Conservation (phyloP, 257 asterid species). For the Primulina eburnea region DNA sequence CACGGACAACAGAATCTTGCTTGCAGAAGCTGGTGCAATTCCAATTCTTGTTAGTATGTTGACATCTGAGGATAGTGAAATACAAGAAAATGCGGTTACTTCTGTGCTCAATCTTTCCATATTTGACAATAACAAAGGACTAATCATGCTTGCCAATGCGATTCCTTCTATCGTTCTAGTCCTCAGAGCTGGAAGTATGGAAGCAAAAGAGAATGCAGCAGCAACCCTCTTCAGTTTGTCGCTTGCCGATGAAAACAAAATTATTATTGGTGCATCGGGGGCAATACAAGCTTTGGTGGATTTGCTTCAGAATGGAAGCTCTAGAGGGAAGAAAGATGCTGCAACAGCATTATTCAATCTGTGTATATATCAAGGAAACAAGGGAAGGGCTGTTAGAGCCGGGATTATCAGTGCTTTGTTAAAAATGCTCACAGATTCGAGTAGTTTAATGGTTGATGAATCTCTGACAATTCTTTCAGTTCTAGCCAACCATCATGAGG, state of each 20-base stretch:
- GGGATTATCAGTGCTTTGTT: slow-evolving; percentile 67
- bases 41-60: slow-evolving; percentile 66
- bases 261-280: slow-evolving; percentile 90
- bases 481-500: slow-evolving; percentile 80
- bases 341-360: slow-evolving; percentile 86
- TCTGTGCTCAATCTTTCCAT: slow-evolving; percentile 82
- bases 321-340: slow-evolving; percentile 91
- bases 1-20: slow-evolving; percentile 82
- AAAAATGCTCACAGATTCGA: slow-evolving; percentile 72
- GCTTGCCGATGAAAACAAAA: slow-evolving; percentile 80
- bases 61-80: slow-evolving; percentile 58
- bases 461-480: slow-evolving; percentile 83
- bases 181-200: slow-evolving; percentile 86
- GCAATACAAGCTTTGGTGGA: slow-evolving; percentile 85
- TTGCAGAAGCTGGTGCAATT: slow-evolving; percentile 90
- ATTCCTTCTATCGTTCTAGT: slow-evolving; percentile 85
- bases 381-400: slow-evolving; percentile 84
- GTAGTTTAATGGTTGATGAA: slow-evolving; percentile 75
- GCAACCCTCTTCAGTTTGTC: slow-evolving; percentile 89
- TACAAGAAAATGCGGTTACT: slow-evolving; percentile 87
- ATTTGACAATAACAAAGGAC: slow-evolving; percentile 67
- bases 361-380: slow-evolving; percentile 88
- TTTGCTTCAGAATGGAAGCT: slow-evolving; percentile 62
- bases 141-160: slow-evolving; percentile 87
- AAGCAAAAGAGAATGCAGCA: slow-evolving; percentile 88